phyloP scores from a whole-genome alignment of 1,139 yeast species.

The Petasospora rhodanensis region DNA sequence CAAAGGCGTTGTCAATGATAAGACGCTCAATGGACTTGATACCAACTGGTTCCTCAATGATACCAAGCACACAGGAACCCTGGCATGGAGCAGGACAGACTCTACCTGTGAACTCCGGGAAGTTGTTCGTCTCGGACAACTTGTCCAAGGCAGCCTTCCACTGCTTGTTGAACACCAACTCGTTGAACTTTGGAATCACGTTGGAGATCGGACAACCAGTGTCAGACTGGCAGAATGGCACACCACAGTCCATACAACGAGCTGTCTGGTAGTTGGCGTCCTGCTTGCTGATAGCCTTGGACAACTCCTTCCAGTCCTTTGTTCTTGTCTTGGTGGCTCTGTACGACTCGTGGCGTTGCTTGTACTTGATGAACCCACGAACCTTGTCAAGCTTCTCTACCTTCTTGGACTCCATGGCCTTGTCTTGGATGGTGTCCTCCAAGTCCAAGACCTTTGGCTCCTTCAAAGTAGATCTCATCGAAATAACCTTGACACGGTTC shows the following conservation, averaged over 20 bases:
- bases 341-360: constrained; percentile 83
- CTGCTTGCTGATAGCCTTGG: constrained; percentile 73
- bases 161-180: constrained; percentile 88
- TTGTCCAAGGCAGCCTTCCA: constrained; percentile 95
- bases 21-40: constrained; percentile 95
- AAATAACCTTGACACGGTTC: constrained; percentile 45
- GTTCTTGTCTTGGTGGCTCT: constrained; percentile 74
- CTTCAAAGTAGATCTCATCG: constrained; percentile 37
- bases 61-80: constrained; percentile 96
- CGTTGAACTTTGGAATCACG: constrained; percentile 97
- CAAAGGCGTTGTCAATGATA: constrained; percentile 93
- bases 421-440: constrained; percentile 81
- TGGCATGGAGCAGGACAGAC: constrained; percentile 99
- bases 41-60: constrained; percentile 93
- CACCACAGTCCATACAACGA: constrained; percentile 99
- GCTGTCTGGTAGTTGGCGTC: constrained; percentile 92
- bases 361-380: constrained; percentile 90
- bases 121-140: constrained; percentile 91
- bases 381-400: constrained; percentile 68
- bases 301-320: constrained; percentile 90
- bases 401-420: constrained; percentile 56
- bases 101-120: constrained; percentile 98
- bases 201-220: constrained; percentile 98
- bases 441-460: constrained; percentile 89
- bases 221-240: constrained; percentile 97